Evolutionary conservation across 192 early-diverging fungal genomes (phyloP).

Genomic region (Coemansia sp.): DNA sequence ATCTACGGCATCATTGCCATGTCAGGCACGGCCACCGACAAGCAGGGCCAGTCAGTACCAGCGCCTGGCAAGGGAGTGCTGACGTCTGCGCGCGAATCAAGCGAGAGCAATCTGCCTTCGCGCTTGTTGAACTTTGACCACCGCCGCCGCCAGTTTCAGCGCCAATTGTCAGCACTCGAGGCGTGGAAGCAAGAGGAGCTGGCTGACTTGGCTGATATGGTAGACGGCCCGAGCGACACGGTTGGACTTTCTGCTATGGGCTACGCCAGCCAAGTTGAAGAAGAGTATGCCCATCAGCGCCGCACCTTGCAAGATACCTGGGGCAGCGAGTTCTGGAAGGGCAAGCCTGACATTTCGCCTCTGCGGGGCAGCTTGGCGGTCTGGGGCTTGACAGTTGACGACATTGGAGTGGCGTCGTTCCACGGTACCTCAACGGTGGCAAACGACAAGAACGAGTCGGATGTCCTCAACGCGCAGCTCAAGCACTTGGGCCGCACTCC

Average conservation of each 20-base stretch:
- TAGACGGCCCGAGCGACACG: background rate
- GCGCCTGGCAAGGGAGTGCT: conserved; percentile 94
- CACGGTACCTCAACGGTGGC: conserved; percentile 93
- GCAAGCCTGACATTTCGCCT: conserved; percentile 72
- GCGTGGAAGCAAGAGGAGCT: conserved; percentile 4
- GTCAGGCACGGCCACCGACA: conserved; percentile 89
- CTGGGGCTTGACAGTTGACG: conserved; percentile 87
- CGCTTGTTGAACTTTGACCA: conserved; percentile 76
- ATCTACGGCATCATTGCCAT: conserved; percentile 88
- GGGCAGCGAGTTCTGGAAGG: conserved; percentile 79
- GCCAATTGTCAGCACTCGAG: conserved; percentile 4
- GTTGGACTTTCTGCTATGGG: conserved; percentile 7
- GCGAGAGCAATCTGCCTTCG: conserved; percentile 50
- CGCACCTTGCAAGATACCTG: conserved; percentile 68
- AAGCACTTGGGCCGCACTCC: conserved; percentile 81
- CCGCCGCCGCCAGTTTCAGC: conserved; percentile 69
- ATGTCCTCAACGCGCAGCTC: conserved; percentile 82
- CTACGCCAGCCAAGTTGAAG: conserved; percentile 56
- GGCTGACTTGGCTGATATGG: background rate
- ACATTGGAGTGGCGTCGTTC: conserved; percentile 92
- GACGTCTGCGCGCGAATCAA: conserved; percentile 79
- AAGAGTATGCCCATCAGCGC: conserved; percentile 62
- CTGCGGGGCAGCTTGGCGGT: conserved; percentile 82
- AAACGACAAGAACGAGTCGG: conserved; percentile 95
- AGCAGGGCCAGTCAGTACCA: conserved; percentile 90